Evolutionary conservation across 257 asterid genomes (phyloP).

Genomic region (Oldenlandia corymbosa): DNA sequence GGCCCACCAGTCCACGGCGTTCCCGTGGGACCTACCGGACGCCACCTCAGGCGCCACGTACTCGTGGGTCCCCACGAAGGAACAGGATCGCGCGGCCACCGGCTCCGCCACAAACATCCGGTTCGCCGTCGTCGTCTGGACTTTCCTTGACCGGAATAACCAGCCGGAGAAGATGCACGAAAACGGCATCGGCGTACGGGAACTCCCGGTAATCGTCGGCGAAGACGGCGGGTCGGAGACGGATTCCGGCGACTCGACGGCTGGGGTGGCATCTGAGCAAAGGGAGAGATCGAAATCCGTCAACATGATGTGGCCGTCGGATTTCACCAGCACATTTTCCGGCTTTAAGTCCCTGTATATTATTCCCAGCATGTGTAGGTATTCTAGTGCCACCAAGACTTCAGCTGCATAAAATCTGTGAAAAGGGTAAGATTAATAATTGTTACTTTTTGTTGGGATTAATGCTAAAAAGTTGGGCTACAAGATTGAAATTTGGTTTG

Average conservation of each 20-base stretch:
- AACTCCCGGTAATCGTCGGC: constrained; percentile 10
- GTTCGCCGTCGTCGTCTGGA: constrained; percentile 53
- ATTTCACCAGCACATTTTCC: constrained; percentile 82
- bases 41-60: constrained; percentile 98
- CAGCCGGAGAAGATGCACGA: constrained; percentile 61
- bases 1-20: constrained; percentile 97
- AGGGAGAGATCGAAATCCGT: constrained; percentile 83
- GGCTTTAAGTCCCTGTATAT: constrained; percentile 87
- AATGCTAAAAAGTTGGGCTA: neutral
- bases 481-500: neutral
- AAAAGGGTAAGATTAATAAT: too few species aligned
- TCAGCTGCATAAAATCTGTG: constrained; percentile 84
- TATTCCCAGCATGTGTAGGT: constrained; percentile 87
- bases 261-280: constrained; percentile 70
- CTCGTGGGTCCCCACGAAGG: constrained; percentile 92
- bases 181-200: constrained; percentile 42
- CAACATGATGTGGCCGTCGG: constrained; percentile 92
- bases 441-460: too few species aligned
- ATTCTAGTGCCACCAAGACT: constrained; percentile 84
- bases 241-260: constrained; percentile 63
- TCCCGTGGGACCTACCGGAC: constrained; percentile 71
- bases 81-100: constrained; percentile 67
- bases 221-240: constrained; percentile 29
- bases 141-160: constrained; percentile 60
- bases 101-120: constrained; percentile 86